Evolutionary conservation across 2,329 filamentous ascomycete genomes (phyloP).

Genomic region (Thelonectria blattea): DNA sequence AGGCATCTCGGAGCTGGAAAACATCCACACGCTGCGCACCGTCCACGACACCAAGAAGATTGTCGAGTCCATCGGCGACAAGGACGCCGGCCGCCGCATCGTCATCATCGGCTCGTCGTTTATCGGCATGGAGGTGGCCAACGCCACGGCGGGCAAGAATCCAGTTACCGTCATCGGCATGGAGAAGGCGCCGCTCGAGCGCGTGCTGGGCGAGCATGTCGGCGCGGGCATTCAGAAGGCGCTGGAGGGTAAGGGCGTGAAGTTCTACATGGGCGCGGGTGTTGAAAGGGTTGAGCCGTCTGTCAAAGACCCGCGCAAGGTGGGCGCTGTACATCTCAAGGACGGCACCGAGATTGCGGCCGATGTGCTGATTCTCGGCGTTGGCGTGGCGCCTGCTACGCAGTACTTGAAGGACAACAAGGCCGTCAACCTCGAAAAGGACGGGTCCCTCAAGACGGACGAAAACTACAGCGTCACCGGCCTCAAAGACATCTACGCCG

Average conservation of each 20-base stretch:
- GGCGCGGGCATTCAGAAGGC: constrained; percentile 80
- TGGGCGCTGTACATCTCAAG: constrained; percentile 82
- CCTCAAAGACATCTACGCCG: constrained; percentile 83
- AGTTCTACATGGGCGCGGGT: constrained; percentile 80
- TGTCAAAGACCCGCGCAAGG: constrained; percentile 68
- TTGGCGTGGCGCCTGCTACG: constrained; percentile 87
- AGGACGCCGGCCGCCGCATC: constrained; percentile 79
- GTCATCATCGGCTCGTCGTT: constrained; percentile 93
- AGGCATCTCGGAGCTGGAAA: constrained; percentile 84
- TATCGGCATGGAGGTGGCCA: constrained; percentile 97
- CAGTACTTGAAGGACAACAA: constrained; percentile 78
- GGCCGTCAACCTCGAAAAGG: constrained; percentile 73
- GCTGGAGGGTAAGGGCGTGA: constrained; percentile 85
- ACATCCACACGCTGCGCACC: constrained; percentile 84
- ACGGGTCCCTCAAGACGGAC: constrained; percentile 85
- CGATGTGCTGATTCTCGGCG: constrained; percentile 89
- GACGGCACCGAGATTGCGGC: constrained; percentile 85
- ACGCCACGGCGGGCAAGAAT: constrained; percentile 75
- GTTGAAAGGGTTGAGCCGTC: constrained; percentile 86
- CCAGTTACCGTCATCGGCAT: constrained; percentile 86
- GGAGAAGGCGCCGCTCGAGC: constrained; percentile 84
- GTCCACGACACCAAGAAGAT: constrained; percentile 82
- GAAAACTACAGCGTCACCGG: constrained; percentile 79
- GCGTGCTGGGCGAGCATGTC: constrained; percentile 82
- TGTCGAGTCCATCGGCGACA: constrained; percentile 76